Conservation (phyloP, 441 rosid species). For the Viola pubescens region DNA sequence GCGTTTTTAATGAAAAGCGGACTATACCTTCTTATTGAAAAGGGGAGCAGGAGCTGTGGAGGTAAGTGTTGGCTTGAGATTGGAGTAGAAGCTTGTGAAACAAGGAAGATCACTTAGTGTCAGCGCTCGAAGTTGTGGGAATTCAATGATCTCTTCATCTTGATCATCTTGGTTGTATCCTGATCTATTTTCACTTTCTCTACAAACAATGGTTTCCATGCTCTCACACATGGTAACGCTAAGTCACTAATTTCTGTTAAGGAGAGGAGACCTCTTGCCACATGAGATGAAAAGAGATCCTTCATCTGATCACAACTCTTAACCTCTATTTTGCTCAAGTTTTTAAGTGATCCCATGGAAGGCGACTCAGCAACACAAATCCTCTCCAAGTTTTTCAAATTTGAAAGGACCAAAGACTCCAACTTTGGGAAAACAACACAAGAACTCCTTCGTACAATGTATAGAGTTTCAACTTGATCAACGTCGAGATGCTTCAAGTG, state of each 20-base stretch:
- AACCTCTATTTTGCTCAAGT: conserved; percentile 10
- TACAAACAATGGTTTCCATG: too few species aligned
- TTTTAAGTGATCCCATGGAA: conserved; percentile 14
- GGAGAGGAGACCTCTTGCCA: not conserved
- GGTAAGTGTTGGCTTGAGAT: too few species aligned
- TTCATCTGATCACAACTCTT: conserved; percentile 14
- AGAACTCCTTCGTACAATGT: not conserved
- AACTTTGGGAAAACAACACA: conserved; percentile 4
- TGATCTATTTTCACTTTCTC: too few species aligned
- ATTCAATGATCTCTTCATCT: too few species aligned
- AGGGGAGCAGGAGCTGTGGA: too few species aligned
- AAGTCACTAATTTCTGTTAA: not conserved
- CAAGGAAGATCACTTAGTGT: too few species aligned
- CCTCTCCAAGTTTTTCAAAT: conserved; percentile 4
- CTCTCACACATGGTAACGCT: not conserved
- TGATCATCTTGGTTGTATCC: too few species aligned
- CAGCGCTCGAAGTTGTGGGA: too few species aligned
- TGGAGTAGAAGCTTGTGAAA: too few species aligned
- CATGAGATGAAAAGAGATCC: conserved; percentile 7
- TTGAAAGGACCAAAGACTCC: conserved; percentile 16
- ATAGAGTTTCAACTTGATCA: not conserved
- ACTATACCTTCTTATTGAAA: too few species aligned
- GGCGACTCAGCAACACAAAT: not conserved
- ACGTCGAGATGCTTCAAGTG: conserved; percentile 11
- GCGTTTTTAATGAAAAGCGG: too few species aligned